Base-by-base conservation (phyloP, 2,329 filamentous ascomycete genomes). In the Xylariaceae sp. region DNA sequence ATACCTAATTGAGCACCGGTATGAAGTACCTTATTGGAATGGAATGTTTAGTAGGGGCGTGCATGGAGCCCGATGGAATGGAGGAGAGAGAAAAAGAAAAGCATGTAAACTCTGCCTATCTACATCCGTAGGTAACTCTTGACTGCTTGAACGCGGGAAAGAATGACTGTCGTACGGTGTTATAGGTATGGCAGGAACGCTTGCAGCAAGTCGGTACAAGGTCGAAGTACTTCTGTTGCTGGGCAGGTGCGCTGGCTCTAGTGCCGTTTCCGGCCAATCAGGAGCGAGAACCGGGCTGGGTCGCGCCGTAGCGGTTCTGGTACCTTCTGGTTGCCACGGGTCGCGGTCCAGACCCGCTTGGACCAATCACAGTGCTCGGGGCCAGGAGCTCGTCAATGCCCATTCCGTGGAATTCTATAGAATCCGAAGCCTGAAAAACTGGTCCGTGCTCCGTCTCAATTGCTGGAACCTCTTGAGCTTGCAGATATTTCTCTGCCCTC, bases 321-420 rank as follows among this genome's bases (percentile, higher is more conserved):
- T 37, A 59, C 43, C 15, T 55, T 59, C 60, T 57, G 56, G 64
- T 62, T 63, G 63, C 58, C 55, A 55, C 59, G 61, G 52, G 45
- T 19, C 41, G 47, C 54, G 43, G 34, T 30, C 13, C 58, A 57
- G 46, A 42, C 42, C 5, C 8, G 2, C 5, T 5, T 40, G 5
- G 29, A 19, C 65, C 64, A 67, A 66, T 65, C 56, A 65, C 18
- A 50, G 39, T 30, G 39, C 56, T 42, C 12, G 26, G 29, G 41
- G 34, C 42, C 47, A 50, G 53, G 54, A 54, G 53, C 53, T 43
- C 57, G 61, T 50, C 19, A 26, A 50, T 63, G 58, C 61, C 21
- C 53, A 58, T 56, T 60, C 60, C 65, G 62, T 67, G 62, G 65
- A 67, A 67, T 67, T 67, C 64, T 51, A 67, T 67, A 67, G 65